Evolutionary conservation across 768 basidiomycete genomes (phyloP).

Genomic region (Phylloporus sp.): DNA sequence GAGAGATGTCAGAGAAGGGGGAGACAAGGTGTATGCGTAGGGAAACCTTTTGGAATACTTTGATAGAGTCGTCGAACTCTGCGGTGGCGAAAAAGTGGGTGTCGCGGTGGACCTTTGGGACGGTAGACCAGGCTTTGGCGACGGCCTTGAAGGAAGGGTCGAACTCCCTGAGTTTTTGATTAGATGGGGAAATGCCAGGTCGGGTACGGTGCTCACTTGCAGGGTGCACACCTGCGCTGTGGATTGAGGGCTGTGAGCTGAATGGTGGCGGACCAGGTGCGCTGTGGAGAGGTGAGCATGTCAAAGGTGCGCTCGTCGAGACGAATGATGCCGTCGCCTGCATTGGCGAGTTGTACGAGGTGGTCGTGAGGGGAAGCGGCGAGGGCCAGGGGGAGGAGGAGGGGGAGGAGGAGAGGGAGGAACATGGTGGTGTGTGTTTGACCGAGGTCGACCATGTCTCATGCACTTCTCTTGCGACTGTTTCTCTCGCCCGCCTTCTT

Average conservation of each 20-base stretch:
- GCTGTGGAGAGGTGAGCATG: slow-evolving; percentile 64
- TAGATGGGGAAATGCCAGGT: too few species aligned
- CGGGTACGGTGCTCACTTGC: slow-evolving; percentile 67
- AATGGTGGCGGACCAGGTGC: slow-evolving; percentile 84
- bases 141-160: slow-evolving; percentile 78
- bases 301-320: slow-evolving; percentile 76
- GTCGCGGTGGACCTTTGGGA: slow-evolving; percentile 56
- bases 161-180: slow-evolving; percentile 60
- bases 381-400: slow-evolving; percentile 29
- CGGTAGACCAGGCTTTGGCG: slow-evolving; percentile 74
- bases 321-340: slow-evolving; percentile 74
- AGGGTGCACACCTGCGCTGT: slow-evolving; percentile 82
- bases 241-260: slow-evolving; percentile 84
- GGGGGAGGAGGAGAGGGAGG: slow-evolving; percentile 31
- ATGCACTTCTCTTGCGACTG: slow-evolving; percentile 84
- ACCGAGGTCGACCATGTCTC: slow-evolving; percentile 38
- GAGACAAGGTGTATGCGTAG: too few species aligned
- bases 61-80: slow-evolving; percentile 77
- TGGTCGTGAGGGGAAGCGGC: slow-evolving; percentile 42
- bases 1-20: slow-evolving; percentile 15
- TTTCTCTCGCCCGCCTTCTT: slow-evolving; percentile 92
- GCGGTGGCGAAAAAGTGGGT: slow-evolving; percentile 89
- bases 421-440: slow-evolving; percentile 15
- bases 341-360: slow-evolving; percentile 62
- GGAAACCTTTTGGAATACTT: slow-evolving; percentile 79